Percentiles rank a stretch among this genome's conserved stretches.
Conservation (phyloP, 2,329 filamentous ascomycete species). For the Monosporascus cannonballus region DNA sequence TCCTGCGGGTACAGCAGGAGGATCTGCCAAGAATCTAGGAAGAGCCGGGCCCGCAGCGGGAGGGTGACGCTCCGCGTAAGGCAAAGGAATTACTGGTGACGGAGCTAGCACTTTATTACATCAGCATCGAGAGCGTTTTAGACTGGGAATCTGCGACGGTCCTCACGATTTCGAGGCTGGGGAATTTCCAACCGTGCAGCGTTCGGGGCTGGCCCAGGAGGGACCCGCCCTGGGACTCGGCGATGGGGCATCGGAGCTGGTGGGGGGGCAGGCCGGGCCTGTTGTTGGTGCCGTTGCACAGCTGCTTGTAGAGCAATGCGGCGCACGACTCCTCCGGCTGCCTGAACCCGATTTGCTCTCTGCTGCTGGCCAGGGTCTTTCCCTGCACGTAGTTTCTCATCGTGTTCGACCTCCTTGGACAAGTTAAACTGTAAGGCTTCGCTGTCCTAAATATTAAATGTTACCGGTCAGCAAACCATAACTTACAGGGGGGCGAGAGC, state of each 20-base stretch:
- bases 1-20: not conserved
- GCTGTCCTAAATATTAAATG: slow-evolving; percentile 25
- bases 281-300: too few relatives aligned
- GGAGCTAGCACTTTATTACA: not conserved
- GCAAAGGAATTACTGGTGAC: not conserved
- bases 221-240: too few relatives aligned
- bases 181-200: not conserved
- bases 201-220: too few relatives aligned
- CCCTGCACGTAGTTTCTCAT: slow-evolving; percentile 29
- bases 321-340: not conserved
- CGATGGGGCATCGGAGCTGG: too few relatives aligned
- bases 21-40: not conserved
- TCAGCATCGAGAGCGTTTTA: not conserved
- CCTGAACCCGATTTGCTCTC: not conserved
- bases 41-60: not conserved
- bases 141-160: not conserved
- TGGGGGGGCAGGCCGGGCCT: too few relatives aligned
- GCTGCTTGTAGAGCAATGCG: too few relatives aligned
- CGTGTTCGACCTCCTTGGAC: slow-evolving; percentile 44
- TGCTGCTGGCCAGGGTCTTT: not conserved
- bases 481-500: not conserved
- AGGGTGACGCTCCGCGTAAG: too few relatives aligned
- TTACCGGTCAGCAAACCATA: not conserved
- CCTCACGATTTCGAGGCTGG: not conserved
- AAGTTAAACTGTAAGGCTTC: slow-evolving; percentile 54